Percentiles rank a stretch among this genome's conserved stretches.
phyloP scores from a whole-genome alignment of 306 rosid species.

The Fagus crenata region DNA sequence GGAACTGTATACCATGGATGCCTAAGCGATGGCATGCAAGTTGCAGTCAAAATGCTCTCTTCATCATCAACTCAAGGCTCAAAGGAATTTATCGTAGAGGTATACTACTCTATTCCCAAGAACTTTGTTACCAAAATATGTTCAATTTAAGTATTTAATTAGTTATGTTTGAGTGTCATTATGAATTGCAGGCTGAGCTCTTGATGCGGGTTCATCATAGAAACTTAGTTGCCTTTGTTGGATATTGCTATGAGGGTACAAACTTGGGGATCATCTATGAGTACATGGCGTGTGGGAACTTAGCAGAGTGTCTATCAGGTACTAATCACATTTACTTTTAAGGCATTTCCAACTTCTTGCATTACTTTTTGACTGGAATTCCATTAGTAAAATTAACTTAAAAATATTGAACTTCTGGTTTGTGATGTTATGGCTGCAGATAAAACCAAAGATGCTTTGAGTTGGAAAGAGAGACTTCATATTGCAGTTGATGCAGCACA shows the following conservation, averaged over 20 bases:
- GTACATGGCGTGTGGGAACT: not conserved
- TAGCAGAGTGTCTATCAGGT: not conserved
- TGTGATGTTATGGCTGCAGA: not conserved
- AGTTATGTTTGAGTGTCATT: not conserved
- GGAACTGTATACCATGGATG: constrained; percentile 56
- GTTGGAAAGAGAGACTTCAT: constrained; percentile 29
- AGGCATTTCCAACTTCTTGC: not conserved
- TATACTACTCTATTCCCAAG: constrained; percentile 6
- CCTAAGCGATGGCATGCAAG: constrained; percentile 40
- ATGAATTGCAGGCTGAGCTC: constrained; percentile 39
- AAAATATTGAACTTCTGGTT: not conserved
- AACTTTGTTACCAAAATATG: too few relatives aligned
- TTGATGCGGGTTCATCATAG: constrained; percentile 54
- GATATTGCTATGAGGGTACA: constrained; percentile 21
- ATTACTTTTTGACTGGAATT: not conserved
- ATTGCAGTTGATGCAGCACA: constrained; percentile 26
- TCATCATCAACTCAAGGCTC: constrained; percentile 35
- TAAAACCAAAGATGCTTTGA: constrained; percentile 12
- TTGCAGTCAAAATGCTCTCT: constrained; percentile 61
- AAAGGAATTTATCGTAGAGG: constrained; percentile 56
- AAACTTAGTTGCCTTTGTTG: constrained; percentile 50
- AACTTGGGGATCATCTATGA: not conserved
- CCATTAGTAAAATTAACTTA: not conserved
- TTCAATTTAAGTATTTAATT: too few relatives aligned
- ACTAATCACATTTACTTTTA: not conserved